phyloP scores from a whole-genome alignment of 768 basidiomycete species.

The Leccinum pellstonianum region DNA sequence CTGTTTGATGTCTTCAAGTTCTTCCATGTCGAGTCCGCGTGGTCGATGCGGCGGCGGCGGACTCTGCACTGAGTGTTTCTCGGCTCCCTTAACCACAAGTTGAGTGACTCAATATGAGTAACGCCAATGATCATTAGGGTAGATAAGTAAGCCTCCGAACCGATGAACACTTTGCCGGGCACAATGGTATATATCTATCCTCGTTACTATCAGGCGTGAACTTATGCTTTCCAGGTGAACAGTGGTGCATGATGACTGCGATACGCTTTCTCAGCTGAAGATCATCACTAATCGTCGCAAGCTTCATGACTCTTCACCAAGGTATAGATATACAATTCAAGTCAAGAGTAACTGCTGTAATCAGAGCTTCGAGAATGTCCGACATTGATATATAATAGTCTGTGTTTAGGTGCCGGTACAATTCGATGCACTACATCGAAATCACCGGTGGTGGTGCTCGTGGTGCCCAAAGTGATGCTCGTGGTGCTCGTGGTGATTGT shows the following conservation, averaged over 20 bases:
- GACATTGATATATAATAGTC: slow-evolving; percentile 10
- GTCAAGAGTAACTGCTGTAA: neutral
- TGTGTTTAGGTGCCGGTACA: slow-evolving; percentile 1
- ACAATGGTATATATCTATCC: neutral
- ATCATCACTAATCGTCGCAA: neutral
- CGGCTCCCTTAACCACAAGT: neutral
- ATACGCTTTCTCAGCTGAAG: neutral
- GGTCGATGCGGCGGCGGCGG: neutral
- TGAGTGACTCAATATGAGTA: neutral
- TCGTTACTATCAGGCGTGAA: neutral
- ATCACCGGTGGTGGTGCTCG: neutral
- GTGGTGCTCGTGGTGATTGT: neutral
- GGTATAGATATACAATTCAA: neutral
- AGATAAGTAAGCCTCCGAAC: neutral
- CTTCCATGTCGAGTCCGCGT: neutral
- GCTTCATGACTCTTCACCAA: neutral
- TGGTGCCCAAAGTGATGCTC: neutral
- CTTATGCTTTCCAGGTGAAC: neutral
- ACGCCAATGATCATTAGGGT: neutral
- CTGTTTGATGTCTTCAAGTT: neutral
- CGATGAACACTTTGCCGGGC: neutral
- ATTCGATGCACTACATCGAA: neutral
- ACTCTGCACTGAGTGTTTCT: neutral
- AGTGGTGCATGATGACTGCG: neutral
- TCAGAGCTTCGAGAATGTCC: neutral